phyloP scores from a whole-genome alignment of 208 protist species.

The Acanthamoeba lenticulata region DNA sequence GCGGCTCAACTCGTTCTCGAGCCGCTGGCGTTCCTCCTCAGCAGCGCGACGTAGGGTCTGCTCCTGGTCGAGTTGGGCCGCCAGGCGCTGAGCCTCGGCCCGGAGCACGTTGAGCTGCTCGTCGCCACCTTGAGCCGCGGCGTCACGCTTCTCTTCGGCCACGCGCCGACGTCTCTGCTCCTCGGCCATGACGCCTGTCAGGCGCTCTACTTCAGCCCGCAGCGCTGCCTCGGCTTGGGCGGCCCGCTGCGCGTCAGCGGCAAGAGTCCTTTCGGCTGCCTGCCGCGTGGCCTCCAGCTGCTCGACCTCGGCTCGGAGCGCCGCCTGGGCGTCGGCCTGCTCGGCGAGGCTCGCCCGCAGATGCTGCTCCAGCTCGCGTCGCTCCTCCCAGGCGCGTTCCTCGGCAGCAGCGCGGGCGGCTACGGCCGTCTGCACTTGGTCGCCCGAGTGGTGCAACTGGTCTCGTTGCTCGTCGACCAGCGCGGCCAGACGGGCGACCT shows the following conservation, averaged over 20 bases:
- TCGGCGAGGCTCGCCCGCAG: neutral
- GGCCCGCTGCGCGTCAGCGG: no score
- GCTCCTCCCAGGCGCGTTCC: neutral
- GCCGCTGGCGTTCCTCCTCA: no score
- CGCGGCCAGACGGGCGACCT: neutral
- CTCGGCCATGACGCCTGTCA: neutral
- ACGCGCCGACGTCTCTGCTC: neutral
- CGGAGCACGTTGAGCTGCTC: neutral
- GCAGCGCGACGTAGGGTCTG: no score
- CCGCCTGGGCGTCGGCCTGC: neutral
- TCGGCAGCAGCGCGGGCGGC: neutral
- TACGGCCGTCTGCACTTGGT: neutral
- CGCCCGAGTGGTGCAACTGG: neutral
- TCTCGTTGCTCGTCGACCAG: neutral
- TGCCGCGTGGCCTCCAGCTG: no score
- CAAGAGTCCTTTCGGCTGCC: no score
- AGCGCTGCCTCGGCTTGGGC: no score
- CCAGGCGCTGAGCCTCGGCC: no score
- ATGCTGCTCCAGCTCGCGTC: neutral
- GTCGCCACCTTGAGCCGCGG: neutral
- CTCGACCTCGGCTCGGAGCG: neutral
- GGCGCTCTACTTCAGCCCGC: neutral
- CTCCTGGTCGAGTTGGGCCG: no score
- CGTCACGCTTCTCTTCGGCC: neutral
- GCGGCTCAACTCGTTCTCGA: neutral